Conservation (phyloP, 495 filamentous ascomycete genomes). For the Usnea hakonensis region DNA sequence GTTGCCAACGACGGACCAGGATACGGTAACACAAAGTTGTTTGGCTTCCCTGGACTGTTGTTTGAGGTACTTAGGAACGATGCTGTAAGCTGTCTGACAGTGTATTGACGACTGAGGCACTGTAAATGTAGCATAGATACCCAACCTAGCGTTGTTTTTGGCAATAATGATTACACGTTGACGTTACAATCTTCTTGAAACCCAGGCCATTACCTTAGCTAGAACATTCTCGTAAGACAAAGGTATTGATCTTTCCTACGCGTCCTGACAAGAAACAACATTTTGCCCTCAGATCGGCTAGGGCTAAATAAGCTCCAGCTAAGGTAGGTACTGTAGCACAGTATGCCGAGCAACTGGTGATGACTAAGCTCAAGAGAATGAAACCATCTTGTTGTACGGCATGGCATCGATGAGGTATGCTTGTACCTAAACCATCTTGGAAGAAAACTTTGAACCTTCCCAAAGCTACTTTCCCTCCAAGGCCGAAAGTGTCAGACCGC, state of each 20-base stretch:
- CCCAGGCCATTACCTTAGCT: no score
- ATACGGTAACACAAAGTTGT: slow-evolving; percentile 75
- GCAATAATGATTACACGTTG: background rate
- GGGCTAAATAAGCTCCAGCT: no score
- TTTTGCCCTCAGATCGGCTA: no score
- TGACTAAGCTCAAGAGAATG: slow-evolving; percentile 6
- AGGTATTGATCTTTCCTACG: no score
- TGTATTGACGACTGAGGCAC: slow-evolving; percentile 48
- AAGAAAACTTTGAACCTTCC: slow-evolving; percentile 47
- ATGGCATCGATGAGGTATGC: slow-evolving; percentile 2
- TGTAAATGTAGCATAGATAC: background rate
- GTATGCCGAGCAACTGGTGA: background rate
- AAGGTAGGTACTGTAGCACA: background rate
- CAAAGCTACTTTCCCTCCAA: slow-evolving; percentile 51
- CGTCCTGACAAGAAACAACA: no score
- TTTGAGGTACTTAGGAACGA: slow-evolving; percentile 96
- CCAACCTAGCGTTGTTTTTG: background rate
- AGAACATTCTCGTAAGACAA: no score
- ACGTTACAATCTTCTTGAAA: no score
- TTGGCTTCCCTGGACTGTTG: slow-evolving; percentile 85
- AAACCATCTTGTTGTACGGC: background rate
- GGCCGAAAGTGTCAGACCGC: slow-evolving; percentile 42
- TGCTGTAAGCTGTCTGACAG: slow-evolving; percentile 79
- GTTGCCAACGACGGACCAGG: slow-evolving; percentile 45
- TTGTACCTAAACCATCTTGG: slow-evolving; percentile 1